Evolutionary conservation across 345 rosid genomes (phyloP).

Genomic region (Populus pruinosa): DNA sequence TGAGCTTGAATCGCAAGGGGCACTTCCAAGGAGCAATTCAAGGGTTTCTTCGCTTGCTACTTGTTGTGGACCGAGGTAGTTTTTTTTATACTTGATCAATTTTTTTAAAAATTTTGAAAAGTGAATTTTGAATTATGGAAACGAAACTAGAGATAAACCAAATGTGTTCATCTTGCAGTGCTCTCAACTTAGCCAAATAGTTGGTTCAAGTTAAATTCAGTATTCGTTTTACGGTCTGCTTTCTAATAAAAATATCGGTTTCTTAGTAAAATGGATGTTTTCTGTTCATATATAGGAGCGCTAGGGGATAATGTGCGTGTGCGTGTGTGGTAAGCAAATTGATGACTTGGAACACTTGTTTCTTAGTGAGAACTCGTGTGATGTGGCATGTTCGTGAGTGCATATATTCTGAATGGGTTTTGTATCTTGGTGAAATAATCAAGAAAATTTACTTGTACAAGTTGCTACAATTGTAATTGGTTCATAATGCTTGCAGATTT

Average conservation of each 20-base stretch:
- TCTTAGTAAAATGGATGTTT: background rate
- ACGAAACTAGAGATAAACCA: background rate
- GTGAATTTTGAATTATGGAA: constrained; percentile 1
- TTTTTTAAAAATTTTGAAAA: background rate
- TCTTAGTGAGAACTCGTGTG: background rate
- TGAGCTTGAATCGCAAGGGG: constrained; percentile 98
- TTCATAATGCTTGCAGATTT: background rate
- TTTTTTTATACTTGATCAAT: background rate
- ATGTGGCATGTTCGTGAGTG: background rate
- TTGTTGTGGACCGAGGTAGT: constrained; percentile 95
- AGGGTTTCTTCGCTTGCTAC: constrained; percentile 99
- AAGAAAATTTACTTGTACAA: background rate
- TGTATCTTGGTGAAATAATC: background rate
- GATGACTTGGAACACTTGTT: background rate
- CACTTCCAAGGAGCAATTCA: constrained; percentile 95
- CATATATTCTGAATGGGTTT: background rate
- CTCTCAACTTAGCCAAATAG: too few species aligned
- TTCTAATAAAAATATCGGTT: too few species aligned
- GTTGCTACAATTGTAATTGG: background rate
- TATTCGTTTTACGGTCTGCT: too few species aligned
- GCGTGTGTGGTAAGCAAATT: background rate
- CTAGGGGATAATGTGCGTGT: background rate
- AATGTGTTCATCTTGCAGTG: background rate
- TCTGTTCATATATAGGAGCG: background rate
- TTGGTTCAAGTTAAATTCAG: too few species aligned